Conservation (phyloP, 352 stramenopile genomes). For the Globisporangium takayamanum region DNA sequence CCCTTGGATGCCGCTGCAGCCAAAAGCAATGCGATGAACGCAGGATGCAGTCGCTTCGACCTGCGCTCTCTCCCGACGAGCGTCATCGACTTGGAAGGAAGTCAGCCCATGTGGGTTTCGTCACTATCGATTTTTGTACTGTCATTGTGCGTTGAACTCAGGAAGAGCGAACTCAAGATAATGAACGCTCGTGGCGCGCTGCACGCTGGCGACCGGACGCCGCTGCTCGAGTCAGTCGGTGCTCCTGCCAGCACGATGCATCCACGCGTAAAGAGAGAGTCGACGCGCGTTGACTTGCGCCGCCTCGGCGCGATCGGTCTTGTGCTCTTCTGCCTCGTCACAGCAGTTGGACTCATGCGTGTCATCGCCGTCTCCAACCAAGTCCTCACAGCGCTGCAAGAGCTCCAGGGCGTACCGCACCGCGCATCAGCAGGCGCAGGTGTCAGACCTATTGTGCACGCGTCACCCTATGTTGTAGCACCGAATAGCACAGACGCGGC, state of each 20-base stretch:
- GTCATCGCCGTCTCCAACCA: constrained; percentile 18
- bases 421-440: neutral
- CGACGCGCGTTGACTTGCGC: constrained; percentile 14
- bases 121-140: neutral
- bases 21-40: no score
- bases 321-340: constrained; percentile 16
- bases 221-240: constrained; percentile 5
- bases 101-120: neutral
- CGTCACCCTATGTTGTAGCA: neutral
- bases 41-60: no score
- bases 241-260: neutral
- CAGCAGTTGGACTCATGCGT: constrained; percentile 12
- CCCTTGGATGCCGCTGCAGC: no score
- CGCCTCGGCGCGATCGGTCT: constrained; percentile 14
- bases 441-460: no score
- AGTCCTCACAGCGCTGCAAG: constrained; percentile 32
- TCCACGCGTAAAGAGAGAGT: neutral
- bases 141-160: neutral
- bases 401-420: constrained; percentile 10
- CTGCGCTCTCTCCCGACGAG: no score
- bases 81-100: no score
- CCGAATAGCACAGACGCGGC: constrained; percentile 8
- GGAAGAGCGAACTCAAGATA: neutral
- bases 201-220: constrained; percentile 7
- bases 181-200: constrained; percentile 16